A percentile compares a stretch with the other conserved stretches of the same genome.
Evolutionary conservation across 139 green algal species (phyloP).

Genomic region (Coccomyxa sp.): DNA sequence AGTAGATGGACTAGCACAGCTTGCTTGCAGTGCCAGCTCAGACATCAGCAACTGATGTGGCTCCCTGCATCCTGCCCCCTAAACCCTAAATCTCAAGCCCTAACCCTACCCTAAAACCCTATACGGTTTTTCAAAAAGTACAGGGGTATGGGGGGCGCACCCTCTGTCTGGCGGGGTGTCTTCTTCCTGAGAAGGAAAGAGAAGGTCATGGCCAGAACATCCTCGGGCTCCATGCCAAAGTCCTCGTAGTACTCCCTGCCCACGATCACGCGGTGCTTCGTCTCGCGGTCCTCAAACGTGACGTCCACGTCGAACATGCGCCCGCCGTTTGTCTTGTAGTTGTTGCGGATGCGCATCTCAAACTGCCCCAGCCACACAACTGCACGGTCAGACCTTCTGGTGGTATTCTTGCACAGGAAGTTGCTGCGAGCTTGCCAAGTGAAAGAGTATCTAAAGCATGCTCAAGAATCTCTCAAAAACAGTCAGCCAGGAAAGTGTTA

Average conservation of each 20-base stretch:
- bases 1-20: too few species aligned
- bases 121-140: background rate
- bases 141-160: constrained; percentile 6
- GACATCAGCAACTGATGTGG: too few species aligned
- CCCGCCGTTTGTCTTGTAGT: constrained; percentile 73
- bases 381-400: too few species aligned
- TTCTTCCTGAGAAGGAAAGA: constrained; percentile 56
- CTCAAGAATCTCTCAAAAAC: too few species aligned
- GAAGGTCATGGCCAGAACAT: constrained; percentile 50
- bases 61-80: too few species aligned
- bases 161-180: constrained; percentile 39
- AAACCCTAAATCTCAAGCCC: too few species aligned
- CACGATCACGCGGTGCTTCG: constrained; percentile 63
- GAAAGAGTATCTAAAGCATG: too few species aligned
- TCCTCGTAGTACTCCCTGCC: constrained; percentile 67
- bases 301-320: constrained; percentile 72
- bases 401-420: too few species aligned
- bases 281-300: constrained; percentile 65
- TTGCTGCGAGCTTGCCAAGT: too few species aligned
- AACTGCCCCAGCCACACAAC: constrained; percentile 1
- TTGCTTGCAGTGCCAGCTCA: too few species aligned
- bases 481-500: too few species aligned
- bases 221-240: constrained; percentile 41
- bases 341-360: constrained; percentile 21
- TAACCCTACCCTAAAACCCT: too few species aligned